phyloP scores from a whole-genome alignment of 176 grass and related monocot genomes.

The bread wheat (Triticum aestivum) region DNA sequence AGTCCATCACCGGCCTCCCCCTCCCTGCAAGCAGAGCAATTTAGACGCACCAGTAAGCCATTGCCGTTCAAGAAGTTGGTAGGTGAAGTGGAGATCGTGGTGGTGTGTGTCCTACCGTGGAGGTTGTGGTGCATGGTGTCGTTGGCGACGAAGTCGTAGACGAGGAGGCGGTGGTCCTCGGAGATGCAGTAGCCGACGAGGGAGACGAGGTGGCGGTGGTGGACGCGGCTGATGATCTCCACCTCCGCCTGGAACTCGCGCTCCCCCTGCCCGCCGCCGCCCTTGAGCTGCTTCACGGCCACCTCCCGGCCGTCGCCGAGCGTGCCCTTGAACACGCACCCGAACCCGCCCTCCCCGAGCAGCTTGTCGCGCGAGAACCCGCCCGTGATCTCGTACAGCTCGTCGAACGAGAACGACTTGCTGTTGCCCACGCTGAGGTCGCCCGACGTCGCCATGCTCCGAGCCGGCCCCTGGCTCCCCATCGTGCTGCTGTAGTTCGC shows the following conservation, averaged over 20 bases:
- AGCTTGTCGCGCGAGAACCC: constrained; percentile 75
- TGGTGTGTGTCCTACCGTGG: constrained; percentile 45
- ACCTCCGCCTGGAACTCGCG: constrained; percentile 97
- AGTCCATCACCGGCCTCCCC: constrained; percentile 66
- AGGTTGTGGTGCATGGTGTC: constrained; percentile 88
- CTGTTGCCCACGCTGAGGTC: constrained; percentile 59
- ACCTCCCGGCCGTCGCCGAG: constrained; percentile 67
- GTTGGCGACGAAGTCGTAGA: constrained; percentile 88
- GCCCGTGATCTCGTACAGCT: constrained; percentile 70
- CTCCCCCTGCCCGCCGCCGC: constrained; percentile 85
- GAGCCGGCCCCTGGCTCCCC: constrained; percentile 37
- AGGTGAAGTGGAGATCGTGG: background rate
- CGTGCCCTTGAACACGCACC: constrained; percentile 82
- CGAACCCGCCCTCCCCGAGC: constrained; percentile 89
- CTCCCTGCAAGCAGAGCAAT: constrained; percentile 36
- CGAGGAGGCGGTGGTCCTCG: constrained; percentile 75
- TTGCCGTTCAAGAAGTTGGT: background rate
- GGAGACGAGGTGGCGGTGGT: constrained; percentile 88
- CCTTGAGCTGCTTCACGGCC: constrained; percentile 92
- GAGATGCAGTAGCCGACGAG: constrained; percentile 87
- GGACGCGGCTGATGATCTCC: constrained; percentile 91
- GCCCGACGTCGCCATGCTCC: constrained; percentile 31
- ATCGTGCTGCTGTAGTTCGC: constrained; percentile 41
- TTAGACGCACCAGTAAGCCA: background rate
- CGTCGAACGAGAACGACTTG: constrained; percentile 73